Evolutionary conservation across 345 rosid species (phyloP), one percentile per base, ranked within the genome.

Genomic region (Litchi chinensis): DNA sequence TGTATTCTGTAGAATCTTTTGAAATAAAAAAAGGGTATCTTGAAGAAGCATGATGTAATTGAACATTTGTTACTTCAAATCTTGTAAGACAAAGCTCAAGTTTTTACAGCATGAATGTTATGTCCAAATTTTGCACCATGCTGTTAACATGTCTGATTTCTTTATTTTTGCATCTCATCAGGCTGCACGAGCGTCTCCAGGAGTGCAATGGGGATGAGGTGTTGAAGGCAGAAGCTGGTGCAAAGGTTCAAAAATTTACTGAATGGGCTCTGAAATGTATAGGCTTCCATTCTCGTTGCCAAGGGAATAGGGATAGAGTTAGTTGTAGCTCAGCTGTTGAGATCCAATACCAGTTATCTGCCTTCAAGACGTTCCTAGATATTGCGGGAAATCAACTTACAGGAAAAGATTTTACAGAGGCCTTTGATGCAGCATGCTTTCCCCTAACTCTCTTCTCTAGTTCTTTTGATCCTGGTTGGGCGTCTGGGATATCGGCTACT

Each of bases 401-500:
- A 0, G 99, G 99, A 77, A 96, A 93, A 82, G 99, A 96, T 90
- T 96, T 93, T 85, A 93, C 99, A 0, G 99, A 96, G 88, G 99
- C 98, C 24, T 96, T 96, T 86, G 99, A 94, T 77, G 98, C 99
- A 5, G 99, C 99, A 69, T 96, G 98, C 87, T 96, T 96, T 79
- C 99, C 99, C 13, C 91, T 93, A 24, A 94, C 98, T 19, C 90
- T 95, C 40, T 95, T 95, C 82, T 95, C 98, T 72, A 88, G 93
- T 79, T 90, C 97, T 15, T 96, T 96, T 84, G 92, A 91, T 83
- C 95, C 94, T 80, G 98, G 95, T 54, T 93, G 99, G 99, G 92
- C 95, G 73, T 93, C 95, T 83, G 98, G 99, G 77, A 90, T 90
- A 85, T 91, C 96, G 10, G 97, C 98, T 71, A 87, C 95, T 82